Base-by-base conservation (phyloP, 2,329 filamentous ascomycete genomes). In the Aspergillus sp. region DNA sequence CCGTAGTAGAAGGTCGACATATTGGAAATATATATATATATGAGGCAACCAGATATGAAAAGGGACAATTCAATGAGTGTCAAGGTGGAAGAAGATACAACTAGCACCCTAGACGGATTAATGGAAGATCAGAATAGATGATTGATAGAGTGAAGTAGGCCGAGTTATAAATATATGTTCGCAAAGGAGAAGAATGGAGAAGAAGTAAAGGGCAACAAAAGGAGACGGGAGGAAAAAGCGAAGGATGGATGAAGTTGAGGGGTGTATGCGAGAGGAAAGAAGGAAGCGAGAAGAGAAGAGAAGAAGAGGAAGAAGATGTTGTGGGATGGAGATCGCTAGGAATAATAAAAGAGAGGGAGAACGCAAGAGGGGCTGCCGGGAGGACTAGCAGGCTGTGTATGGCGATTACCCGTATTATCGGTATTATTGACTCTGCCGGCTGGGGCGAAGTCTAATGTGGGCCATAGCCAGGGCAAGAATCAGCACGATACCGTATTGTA, bases 1-100 rank as follows among this genome's bases (percentile, higher is more conserved):
- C 61, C 58, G 59, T 73, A 73, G 61, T 71, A 73, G 52, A 68
- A 73, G 28, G 67, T 67, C 53, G 71, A 73, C 71, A 73, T 74
- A 52, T 55, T 63, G 61, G 53, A 45, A 48, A 48, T 51, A 9
- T 52, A 35, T 41, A 35, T 41, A 19, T 19, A 19, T 19, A 19
- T 19, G 19, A 19, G 19, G 19, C 19, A 19, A 19, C 19, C 19
- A 19, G 19, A 19, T 19, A 19, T 19, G 2, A 19, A 19, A 19
- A 19, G 2, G 19, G 19, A 19, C 2, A 19, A 2, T 19, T 19
- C 19, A 19, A 19, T 19, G 19, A 19, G 19, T 19, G 19, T 19
- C 19, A 19, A 19, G 1, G 19, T 19, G 19, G 10, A 19, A 36
- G 34, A 36, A 36, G n/a, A 36, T 36, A n/a, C 34, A 12, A 12